Base-by-base conservation (phyloP, 768 basidiomycete species). In the Tricholoma hemisulphureum region DNA sequence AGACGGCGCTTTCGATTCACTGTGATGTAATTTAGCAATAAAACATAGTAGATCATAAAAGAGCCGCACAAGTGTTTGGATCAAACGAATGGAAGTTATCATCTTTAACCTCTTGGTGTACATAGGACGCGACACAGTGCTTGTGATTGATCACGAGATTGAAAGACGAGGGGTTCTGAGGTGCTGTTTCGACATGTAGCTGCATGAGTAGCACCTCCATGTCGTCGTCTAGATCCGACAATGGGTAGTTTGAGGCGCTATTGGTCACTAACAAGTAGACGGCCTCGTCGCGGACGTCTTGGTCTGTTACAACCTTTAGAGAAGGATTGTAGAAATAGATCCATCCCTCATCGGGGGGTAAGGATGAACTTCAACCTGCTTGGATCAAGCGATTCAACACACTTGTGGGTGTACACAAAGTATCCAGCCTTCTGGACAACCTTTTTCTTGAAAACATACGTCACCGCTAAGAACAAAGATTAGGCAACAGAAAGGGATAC, bases 71-170 rank as follows among this genome's bases (percentile, higher is more conserved):
- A 41, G 61, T 63, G 48, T 62, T 66, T 28, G 72, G 68, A 53
- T 71, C 63, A 8, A 72, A 63, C 23, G 61, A 58, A 28, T 50
- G 51, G 23, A 72, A 58, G 55, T 73, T 70, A 23, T 61, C 58
- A 41, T 67, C 64, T 26, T 57, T 67, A 3, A 75, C 67, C 39
- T 79, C 74, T 20, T 69, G 65, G 6, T 69, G 46, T 9, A 70
- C 61, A 57, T 78, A 77, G 6, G 78, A 80, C 13, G 82, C 81
- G 43, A 80, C 65, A 53, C 79, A 82, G 49, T 77, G 71, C 21
- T 67, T 64, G 60, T 84, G 83, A 55, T 83, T 81, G 39, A 83
- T 63, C 3, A 74, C 71, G 9, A 83, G 69, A 55, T 73, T 71
- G 53, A 80, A 65, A 23, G 68, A 62, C 0, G 62, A 63, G 31